A percentile compares a stretch with the other conserved stretches of the same genome.
Conservation (phyloP, 2,329 filamentous ascomycete genomes). For the Whalleya microplaca region DNA sequence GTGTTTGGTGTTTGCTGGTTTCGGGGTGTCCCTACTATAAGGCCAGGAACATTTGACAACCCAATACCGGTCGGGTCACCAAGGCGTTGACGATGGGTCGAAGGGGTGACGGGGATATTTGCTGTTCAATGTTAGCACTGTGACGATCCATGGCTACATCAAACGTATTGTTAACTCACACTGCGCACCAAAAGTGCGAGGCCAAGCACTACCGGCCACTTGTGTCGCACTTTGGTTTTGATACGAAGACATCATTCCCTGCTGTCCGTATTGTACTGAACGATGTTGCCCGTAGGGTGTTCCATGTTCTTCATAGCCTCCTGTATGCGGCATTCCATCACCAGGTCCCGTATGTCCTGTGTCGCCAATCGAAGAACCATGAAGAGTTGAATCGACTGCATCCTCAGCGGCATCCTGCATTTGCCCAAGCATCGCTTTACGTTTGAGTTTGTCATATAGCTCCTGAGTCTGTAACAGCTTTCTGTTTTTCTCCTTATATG, state of each 20-base stretch:
- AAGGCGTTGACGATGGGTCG: constrained; percentile 39
- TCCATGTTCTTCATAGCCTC: constrained; percentile 12
- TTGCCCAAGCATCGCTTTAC: constrained; percentile 57
- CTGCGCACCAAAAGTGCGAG: constrained; percentile 23
- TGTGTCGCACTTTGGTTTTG: constrained; percentile 9
- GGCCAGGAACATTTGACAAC: constrained; percentile 36
- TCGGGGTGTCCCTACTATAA: constrained; percentile 36
- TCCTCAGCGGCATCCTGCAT: constrained; percentile 59
- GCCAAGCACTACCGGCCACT: constrained; percentile 11
- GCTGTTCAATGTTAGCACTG: constrained; percentile 22
- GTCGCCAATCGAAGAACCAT: constrained; percentile 31
- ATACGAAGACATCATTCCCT: constrained; percentile 9
- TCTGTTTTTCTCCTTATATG: constrained; percentile 71
- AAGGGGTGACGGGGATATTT: constrained; percentile 39
- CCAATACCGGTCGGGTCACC: constrained; percentile 29
- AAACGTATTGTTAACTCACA: constrained; percentile 16
- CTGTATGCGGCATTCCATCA: constrained; percentile 11
- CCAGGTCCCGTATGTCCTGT: constrained; percentile 10
- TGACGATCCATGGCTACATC: neutral
- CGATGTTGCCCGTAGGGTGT: constrained; percentile 17
- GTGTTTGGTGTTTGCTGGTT: constrained; percentile 25
- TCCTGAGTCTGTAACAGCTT: constrained; percentile 71
- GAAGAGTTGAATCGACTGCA: constrained; percentile 47
- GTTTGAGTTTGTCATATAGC: constrained; percentile 63
- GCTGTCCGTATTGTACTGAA: constrained; percentile 14